These are phyloP conservation scores for Yamadazyma taylorii DNA, from an alignment of 1,139 yeast species.

Conservation along the genomic window DNA sequence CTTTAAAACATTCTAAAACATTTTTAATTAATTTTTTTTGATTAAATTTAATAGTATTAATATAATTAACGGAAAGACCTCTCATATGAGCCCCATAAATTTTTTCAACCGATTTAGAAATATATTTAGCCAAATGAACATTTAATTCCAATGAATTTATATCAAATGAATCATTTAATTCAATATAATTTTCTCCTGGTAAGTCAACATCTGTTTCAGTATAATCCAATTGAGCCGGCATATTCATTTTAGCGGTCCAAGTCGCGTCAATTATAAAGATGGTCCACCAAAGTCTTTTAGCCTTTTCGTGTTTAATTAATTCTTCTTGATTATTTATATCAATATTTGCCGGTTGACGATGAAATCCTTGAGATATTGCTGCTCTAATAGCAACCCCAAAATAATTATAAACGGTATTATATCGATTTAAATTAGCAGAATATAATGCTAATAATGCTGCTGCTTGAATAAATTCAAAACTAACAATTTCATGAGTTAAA, in stretches of 20 bases:
- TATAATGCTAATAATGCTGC: constrained; percentile 46
- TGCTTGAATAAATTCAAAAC: constrained; percentile 43
- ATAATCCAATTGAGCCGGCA: constrained; percentile 43
- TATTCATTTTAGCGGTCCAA: constrained; percentile 47
- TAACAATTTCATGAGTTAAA: constrained; percentile 40
- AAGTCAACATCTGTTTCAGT: constrained; percentile 53
- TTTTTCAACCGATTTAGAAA: constrained; percentile 33
- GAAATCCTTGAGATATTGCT: constrained; percentile 46
- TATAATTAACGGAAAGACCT: constrained; percentile 39
- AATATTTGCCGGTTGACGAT: constrained; percentile 30
- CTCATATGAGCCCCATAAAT: constrained; percentile 40
- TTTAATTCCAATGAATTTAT: constrained; percentile 34
- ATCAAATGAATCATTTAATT: constrained; percentile 33
- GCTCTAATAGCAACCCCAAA: constrained; percentile 51
- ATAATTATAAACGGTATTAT: constrained; percentile 49
- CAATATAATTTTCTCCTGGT: constrained; percentile 36
- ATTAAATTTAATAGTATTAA: constrained; percentile 42
- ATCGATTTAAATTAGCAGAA: constrained; percentile 48
- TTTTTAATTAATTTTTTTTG: constrained; percentile 32
- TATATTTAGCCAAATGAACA: constrained; percentile 41
- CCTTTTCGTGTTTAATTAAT: constrained; percentile 28
- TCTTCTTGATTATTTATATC: constrained; percentile 9
- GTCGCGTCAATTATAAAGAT: constrained; percentile 49
- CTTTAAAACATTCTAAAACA: constrained; percentile 30
- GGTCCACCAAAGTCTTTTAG: constrained; percentile 57